Evolutionary conservation across 1,284 basidiomycete species (phyloP), one percentile per base, ranked within the genome.

Genomic region (Cutaneotrichosporon sp.): DNA sequence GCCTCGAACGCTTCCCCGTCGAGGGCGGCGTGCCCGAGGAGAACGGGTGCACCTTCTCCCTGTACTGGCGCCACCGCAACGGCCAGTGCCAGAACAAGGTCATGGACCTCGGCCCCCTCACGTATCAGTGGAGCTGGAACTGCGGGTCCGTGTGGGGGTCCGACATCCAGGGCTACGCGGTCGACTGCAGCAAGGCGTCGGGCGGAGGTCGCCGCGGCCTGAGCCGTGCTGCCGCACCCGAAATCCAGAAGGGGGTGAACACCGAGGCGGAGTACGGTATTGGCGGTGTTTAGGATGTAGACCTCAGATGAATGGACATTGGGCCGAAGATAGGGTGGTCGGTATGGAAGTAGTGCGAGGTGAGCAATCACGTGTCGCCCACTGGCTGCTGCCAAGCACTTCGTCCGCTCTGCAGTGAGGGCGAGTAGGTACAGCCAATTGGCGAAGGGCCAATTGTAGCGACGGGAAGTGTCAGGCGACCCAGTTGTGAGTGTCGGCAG

Each of bases 1-100:
- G 34, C 33, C 51, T 53, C 33, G 51, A 53, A 24, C 51, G 51
- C 13, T 53, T 53, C 51, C 51, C 51, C 3, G 34, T 38, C 22
- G 34, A 53, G 14, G 31, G 31, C 24, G 51, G 51, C 24, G 34
- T 53, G 13, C 51, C 51, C 11, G n/a, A n/a, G 18, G 22, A 38
- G 11, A 53, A 53, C 22, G 16, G 5, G 20, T 53, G 51, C 51
- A 24, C 20, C 20, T 24, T 53, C 22, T 10, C n/a, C 34, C 33
- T 53, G 1, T 53, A 25, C 51, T 36, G 34, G 33, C 20, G 20
- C 20, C 11, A 38, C 33, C 3, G 10, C 10, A 25, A 38, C 13
- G 34, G 22, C 22, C 20, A 38, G 20, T 53, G 51, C 34, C 33
- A 10, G 10, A 53, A 53, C 34, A 16, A 33, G 20, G 14, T 42